Percentiles rank a stretch among this genome's conserved stretches.
These are phyloP conservation scores for Eimeria acervulina DNA, from an alignment of 169 alveolate genomes.

Conservation along the genomic window DNA sequence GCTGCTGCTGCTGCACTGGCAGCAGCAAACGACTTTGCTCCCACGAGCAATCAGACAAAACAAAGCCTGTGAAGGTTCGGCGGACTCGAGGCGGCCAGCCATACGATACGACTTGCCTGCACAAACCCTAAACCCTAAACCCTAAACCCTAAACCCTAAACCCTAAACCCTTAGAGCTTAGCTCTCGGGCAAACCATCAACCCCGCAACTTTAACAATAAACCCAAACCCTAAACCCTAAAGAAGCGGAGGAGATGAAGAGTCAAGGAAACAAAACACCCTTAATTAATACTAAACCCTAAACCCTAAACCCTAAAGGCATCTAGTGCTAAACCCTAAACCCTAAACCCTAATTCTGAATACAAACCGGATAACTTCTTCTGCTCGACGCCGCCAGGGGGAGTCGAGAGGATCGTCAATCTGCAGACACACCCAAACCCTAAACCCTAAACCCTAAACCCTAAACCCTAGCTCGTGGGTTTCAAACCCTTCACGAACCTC, in stretches of 20 bases:
- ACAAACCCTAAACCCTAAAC: conserved; percentile 27
- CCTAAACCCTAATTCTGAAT: not conserved
- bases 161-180: not conserved
- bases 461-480: not conserved
- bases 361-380: conserved; percentile 63
- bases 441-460: conserved; percentile 48
- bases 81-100: conserved; percentile 54
- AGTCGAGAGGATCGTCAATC: conserved; percentile 47
- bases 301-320: conserved; percentile 10
- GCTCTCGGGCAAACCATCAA: no score
- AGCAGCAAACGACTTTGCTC: conserved; percentile 35
- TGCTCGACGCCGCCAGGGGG: conserved; percentile 62
- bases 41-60: conserved; percentile 6
- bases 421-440: conserved; percentile 3
- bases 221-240: not conserved
- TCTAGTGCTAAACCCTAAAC: conserved; percentile 36
- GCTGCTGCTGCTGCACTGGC: not conserved
- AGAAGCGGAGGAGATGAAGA: not conserved
- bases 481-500: not conserved
- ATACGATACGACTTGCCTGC: conserved; percentile 20
- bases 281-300: not conserved
- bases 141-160: conserved; percentile 45
- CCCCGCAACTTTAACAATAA: not conserved
- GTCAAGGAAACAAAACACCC: not conserved
- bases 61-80: not conserved